Conservation (phyloP, 2,329 filamentous ascomycete species). For the Cladobotryum protrusum region DNA sequence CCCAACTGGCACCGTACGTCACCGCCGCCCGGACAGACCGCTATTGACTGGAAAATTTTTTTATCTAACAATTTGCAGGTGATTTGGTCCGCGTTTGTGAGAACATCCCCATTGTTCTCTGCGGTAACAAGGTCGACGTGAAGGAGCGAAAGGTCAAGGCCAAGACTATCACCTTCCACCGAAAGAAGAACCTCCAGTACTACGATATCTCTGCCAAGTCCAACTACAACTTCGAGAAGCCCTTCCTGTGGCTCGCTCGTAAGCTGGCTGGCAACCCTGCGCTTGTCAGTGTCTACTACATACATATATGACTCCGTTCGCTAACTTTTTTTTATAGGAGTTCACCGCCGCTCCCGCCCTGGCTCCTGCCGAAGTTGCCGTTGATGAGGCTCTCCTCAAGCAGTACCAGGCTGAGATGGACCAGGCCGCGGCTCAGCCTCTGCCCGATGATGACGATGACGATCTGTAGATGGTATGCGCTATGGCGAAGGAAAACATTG, state of each 20-base stretch:
- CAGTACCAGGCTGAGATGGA: conserved; percentile 88
- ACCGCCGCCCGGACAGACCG: not conserved
- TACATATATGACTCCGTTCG: not conserved
- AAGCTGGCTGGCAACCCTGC: conserved; percentile 92
- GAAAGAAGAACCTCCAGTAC: conserved; percentile 99
- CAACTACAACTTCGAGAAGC: conserved; percentile 99
- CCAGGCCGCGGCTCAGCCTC: conserved; percentile 70
- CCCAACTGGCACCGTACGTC: conserved; percentile 99
- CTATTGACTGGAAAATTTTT: not conserved
- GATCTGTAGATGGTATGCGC: conserved; percentile 45
- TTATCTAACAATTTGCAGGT: conserved; percentile 47
- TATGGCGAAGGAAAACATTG: conserved; percentile 21
- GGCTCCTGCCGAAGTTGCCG: conserved; percentile 83
- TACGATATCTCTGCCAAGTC: conserved; percentile 99
- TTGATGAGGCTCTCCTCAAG: conserved; percentile 76
- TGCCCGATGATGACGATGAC: conserved; percentile 85
- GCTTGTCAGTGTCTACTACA: conserved; percentile 16
- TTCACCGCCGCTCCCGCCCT: conserved; percentile 94
- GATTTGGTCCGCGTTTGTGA: conserved; percentile 98
- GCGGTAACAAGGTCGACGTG: conserved; percentile 99
- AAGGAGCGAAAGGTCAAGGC: conserved; percentile 99
- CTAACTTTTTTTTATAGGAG: conserved; percentile 54
- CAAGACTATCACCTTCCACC: conserved; percentile 99
- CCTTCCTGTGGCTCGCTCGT: conserved; percentile 97
- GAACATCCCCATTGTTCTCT: conserved; percentile 97